Evolutionary conservation across 139 green algal genomes (phyloP).

Genomic region (Tetraselmis striata): DNA sequence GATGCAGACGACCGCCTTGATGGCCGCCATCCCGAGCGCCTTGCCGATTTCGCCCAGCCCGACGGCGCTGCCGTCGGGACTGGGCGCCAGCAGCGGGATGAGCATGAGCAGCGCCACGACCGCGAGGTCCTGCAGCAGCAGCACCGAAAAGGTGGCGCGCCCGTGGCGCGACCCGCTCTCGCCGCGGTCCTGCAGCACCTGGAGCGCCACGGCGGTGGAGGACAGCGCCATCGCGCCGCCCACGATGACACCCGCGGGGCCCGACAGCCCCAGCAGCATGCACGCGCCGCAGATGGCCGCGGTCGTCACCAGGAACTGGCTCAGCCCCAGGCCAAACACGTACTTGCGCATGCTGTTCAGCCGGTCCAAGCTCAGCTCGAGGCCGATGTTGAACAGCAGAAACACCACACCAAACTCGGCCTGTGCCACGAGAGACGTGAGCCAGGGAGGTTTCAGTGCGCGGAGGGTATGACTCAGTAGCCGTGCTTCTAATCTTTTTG

Average conservation of each 20-base stretch:
- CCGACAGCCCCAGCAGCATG: constrained; percentile 34
- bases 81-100: constrained; percentile 90
- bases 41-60: constrained; percentile 58
- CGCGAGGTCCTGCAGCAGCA: constrained; percentile 94
- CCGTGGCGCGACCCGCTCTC: constrained; percentile 90
- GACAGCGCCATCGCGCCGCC: constrained; percentile 90
- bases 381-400: constrained; percentile 95
- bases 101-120: constrained; percentile 99
- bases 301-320: constrained; percentile 47
- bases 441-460: no score
- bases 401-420: constrained; percentile 95
- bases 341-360: constrained; percentile 94
- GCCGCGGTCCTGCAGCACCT: constrained; percentile 86
- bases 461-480: no score
- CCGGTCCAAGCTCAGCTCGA: constrained; percentile 92
- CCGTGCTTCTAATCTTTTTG: no score
- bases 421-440: not conserved
- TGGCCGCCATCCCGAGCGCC: constrained; percentile 76
- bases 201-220: constrained; percentile 94
- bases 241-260: constrained; percentile 80
- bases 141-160: constrained; percentile 89
- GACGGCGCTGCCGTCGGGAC: constrained; percentile 24
- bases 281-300: constrained; percentile 12
- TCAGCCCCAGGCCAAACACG: constrained; percentile 94
- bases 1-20: constrained; percentile 90